phyloP scores from a whole-genome alignment of 1,284 basidiomycete species.

The Microstroma glucosiphilum region DNA sequence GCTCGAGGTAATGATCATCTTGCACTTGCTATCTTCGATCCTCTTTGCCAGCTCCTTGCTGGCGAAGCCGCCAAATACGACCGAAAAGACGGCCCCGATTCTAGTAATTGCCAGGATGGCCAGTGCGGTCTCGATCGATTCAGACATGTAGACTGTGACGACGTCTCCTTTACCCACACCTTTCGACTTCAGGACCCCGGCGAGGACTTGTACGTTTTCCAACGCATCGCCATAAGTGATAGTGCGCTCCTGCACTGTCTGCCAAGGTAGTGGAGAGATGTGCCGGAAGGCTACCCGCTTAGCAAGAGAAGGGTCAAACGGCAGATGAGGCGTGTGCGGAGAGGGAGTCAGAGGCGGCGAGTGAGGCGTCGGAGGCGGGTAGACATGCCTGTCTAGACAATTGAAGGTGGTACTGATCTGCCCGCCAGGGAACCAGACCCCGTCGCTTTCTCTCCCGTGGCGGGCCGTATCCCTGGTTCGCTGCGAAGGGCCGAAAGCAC shows the following conservation, averaged over 20 bases:
- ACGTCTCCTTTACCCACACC: constrained; percentile 41
- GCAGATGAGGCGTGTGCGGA: constrained; percentile 29
- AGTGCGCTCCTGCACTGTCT: constrained; percentile 25
- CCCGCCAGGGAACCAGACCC: constrained; percentile 33
- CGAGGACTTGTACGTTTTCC: constrained; percentile 33
- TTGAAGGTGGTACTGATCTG: constrained; percentile 34
- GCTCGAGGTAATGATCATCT: constrained; percentile 35
- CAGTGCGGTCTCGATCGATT: constrained; percentile 43
- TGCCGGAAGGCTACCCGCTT: constrained; percentile 32
- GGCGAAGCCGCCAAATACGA: constrained; percentile 48
- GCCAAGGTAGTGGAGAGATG: constrained; percentile 35
- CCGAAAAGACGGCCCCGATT: constrained; percentile 47
- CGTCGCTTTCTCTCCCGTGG: constrained; percentile 2
- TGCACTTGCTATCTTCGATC: constrained; percentile 37
- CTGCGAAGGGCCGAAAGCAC: constrained; percentile 24
- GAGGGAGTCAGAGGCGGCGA: constrained; percentile 26
- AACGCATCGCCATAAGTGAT: constrained; percentile 38
- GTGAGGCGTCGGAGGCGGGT: constrained; percentile 16
- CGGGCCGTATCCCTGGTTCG: background rate
- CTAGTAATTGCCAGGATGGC: constrained; percentile 45
- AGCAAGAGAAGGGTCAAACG: constrained; percentile 20
- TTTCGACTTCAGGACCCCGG: constrained; percentile 35
- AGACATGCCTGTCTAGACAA: constrained; percentile 26
- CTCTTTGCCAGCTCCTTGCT: constrained; percentile 42
- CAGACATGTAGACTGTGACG: constrained; percentile 45